Evolutionary conservation across 2,329 filamentous ascomycete species (phyloP).

Genomic region (Fusarium humuli): DNA sequence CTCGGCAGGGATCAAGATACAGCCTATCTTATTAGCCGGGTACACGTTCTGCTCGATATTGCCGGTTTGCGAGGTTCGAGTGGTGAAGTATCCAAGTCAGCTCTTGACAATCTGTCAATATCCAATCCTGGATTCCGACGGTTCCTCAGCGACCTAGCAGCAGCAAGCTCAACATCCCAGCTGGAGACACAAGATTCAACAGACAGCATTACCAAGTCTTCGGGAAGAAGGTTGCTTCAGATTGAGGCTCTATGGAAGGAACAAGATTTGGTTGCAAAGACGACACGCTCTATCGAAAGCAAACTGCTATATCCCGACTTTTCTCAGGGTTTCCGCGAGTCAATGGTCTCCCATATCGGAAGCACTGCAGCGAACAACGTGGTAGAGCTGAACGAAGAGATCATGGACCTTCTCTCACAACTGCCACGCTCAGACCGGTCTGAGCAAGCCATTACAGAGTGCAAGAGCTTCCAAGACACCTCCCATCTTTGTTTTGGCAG

Average conservation of each 20-base stretch:
- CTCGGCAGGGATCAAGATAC: conserved; percentile 36
- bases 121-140: conserved; percentile 34
- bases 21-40: conserved; percentile 48
- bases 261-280: conserved; percentile 45
- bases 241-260: conserved; percentile 53
- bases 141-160: conserved; percentile 42
- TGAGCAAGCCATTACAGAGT: conserved; percentile 18
- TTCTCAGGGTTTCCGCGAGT: conserved; percentile 44
- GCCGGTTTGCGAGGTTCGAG: conserved; percentile 47
- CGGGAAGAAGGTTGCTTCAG: conserved; percentile 48
- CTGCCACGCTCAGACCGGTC: conserved; percentile 9
- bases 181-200: background rate
- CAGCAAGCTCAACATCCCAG: conserved; percentile 22
- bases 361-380: conserved; percentile 37
- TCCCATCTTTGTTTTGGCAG: background rate
- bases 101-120: conserved; percentile 46
- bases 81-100: conserved; percentile 12
- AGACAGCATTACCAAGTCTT: conserved; percentile 1
- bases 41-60: conserved; percentile 53
- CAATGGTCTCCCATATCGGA: conserved; percentile 48
- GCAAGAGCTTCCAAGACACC: conserved; percentile 19
- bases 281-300: conserved; percentile 50
- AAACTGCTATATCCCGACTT: conserved; percentile 51
- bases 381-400: conserved; percentile 41
- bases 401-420: conserved; percentile 20